Evolutionary conservation across 208 protist species (phyloP), one percentile per base, ranked within the genome.

Genomic region (Cochliopodium minus): DNA sequence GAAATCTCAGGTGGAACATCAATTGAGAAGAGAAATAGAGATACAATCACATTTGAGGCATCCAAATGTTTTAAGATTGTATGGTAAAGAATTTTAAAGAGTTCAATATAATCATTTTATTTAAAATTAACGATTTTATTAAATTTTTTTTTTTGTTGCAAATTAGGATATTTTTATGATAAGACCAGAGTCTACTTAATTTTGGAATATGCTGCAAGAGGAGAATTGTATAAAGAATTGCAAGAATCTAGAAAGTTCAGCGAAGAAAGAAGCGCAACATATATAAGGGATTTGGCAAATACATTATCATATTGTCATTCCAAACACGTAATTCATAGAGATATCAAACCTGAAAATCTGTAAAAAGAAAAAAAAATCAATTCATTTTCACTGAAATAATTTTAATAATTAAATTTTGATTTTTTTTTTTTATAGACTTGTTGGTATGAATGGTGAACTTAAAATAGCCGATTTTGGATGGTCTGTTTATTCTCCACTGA

Each of bases 401-500:
- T 60, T 26, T 32, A 10, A 40, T 9, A 40, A 43, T 23, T 45
- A 15, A 52, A n/a, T 15, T n/a, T n/a, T n/a, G n/a, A n/a, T n/a
- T n/a, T n/a, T n/a, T n/a, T n/a, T n/a, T n/a, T n/a, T n/a, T n/a
- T n/a, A n/a, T n/a, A n/a, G n/a, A n/a, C n/a, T 87, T 17, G 70
- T 91, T 2, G 82, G 88, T 51, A 73, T 81, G 49, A 81, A 91
- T 54, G 68, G 81, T 40, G 88, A 94, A 62, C 78, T 98, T 45
- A 98, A 98, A 66, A 87, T 99, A 17, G 92, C 92, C 5, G 95
- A 99, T 71, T 99, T 99, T 81, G 95, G 95, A 20, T 98, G 93
- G 92, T 91, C 82, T 5, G 92, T 97, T 36, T 91, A 97, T 67
- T 82, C 92, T 48, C 87, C 90, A 13, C n/a, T n/a, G n/a, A 74